phyloP scores from a whole-genome alignment of 2,329 filamentous ascomycete species.

The Hirsutella minnesotensis region DNA sequence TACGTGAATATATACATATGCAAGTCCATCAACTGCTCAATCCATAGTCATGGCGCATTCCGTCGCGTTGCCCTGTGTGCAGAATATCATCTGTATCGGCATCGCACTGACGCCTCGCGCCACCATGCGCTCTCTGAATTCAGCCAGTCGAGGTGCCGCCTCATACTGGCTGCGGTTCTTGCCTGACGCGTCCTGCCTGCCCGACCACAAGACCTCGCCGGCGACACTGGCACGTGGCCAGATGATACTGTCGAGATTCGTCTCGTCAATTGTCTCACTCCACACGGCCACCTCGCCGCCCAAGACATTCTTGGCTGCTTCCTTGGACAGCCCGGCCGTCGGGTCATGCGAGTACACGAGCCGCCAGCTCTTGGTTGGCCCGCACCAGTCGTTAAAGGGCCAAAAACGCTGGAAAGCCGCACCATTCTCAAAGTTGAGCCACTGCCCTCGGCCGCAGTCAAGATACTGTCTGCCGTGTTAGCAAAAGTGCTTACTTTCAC shows the following conservation, averaged over 20 bases:
- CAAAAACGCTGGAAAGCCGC: conserved; percentile 36
- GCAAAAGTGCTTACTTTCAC: neutral
- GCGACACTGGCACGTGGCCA: conserved; percentile 70
- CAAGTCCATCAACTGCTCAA: too few species aligned
- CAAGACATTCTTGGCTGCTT: conserved; percentile 55
- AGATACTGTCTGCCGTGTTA: conserved; percentile 49
- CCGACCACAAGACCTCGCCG: conserved; percentile 73
- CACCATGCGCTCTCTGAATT: conserved; percentile 67
- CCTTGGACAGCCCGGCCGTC: conserved; percentile 45
- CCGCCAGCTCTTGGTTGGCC: conserved; percentile 70
- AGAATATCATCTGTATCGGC: conserved; percentile 10
- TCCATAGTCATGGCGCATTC: conserved; percentile 12
- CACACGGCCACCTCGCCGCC: conserved; percentile 77
- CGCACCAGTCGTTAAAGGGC: conserved; percentile 74
- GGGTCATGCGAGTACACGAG: conserved; percentile 75
- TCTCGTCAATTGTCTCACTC: conserved; percentile 65
- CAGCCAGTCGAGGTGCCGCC: conserved; percentile 56
- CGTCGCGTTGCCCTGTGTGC: conserved; percentile 16
- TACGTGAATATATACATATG: too few species aligned
- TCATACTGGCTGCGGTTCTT: conserved; percentile 60
- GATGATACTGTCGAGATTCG: conserved; percentile 63
- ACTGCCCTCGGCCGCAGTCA: conserved; percentile 71
- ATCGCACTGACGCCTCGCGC: conserved; percentile 46
- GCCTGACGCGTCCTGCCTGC: conserved; percentile 51
- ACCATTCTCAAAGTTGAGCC: conserved; percentile 58